Conservation (phyloP, 345 rosid species). For the Hypericum perforatum region DNA sequence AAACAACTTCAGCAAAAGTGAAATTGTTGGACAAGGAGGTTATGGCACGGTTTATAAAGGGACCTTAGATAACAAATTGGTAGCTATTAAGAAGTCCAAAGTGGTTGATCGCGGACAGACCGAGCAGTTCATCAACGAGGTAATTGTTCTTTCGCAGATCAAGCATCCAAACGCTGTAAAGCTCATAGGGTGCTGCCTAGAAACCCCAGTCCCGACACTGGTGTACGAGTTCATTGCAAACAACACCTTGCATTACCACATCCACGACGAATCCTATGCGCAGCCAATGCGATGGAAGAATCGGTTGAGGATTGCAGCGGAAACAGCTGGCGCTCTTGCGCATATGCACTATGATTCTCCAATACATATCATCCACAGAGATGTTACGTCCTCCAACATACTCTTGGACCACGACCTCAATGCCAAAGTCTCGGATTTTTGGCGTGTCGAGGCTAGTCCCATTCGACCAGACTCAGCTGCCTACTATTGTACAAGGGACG, state of each 20-base stretch:
- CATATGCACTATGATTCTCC: slow-evolving; percentile 14
- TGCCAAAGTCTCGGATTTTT: slow-evolving; percentile 21
- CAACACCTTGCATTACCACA: slow-evolving; percentile 14
- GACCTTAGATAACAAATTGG: slow-evolving; percentile 8
- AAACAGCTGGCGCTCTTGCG: slow-evolving; percentile 12
- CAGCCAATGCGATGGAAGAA: slow-evolving; percentile 9
- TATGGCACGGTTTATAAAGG: slow-evolving; percentile 21
- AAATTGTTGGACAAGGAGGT: slow-evolving; percentile 18
- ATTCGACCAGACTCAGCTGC: slow-evolving; percentile 10
- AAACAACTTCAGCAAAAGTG: slow-evolving; percentile 10
- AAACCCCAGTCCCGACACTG: slow-evolving; percentile 13
- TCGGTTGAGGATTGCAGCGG: slow-evolving; percentile 14
- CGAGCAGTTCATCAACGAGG: slow-evolving; percentile 20
- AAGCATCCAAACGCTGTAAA: slow-evolving; percentile 15
- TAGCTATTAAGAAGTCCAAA: slow-evolving; percentile 20
- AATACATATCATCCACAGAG: slow-evolving; percentile 19
- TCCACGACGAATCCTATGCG: background rate
- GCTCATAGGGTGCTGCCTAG: slow-evolving; percentile 20
- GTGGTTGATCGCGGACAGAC: slow-evolving; percentile 13
- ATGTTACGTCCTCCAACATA: slow-evolving; percentile 18
- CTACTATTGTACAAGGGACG: slow-evolving; percentile 21
- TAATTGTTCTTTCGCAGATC: slow-evolving; percentile 13
- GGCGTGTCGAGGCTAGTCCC: slow-evolving; percentile 24
- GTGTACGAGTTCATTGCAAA: slow-evolving; percentile 20
- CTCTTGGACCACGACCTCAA: slow-evolving; percentile 13